These are phyloP conservation scores for Rhizopus sp. DNA, from an alignment of 371 early-diverging fungal genomes.

Conservation along the genomic window DNA sequence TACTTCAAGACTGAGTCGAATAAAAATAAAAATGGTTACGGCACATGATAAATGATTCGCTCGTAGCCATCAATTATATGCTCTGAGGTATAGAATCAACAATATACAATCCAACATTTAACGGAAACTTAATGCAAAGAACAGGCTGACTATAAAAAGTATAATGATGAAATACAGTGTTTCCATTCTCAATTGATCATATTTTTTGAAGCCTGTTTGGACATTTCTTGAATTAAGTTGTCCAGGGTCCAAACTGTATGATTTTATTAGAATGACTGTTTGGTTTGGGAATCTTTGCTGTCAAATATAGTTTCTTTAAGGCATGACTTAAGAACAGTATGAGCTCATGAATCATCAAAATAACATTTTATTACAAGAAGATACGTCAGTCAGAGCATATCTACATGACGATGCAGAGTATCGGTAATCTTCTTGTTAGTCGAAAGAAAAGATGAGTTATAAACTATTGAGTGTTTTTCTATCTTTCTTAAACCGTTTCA, in stretches of 20 bases:
- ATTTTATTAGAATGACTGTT: constrained; percentile 2
- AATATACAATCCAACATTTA: no score
- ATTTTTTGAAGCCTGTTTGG: background rate
- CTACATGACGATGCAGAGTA: background rate
- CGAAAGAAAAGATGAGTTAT: no score
- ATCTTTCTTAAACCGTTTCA: no score
- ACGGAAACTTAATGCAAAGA: no score
- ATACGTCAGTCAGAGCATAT: background rate
- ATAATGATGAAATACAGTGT: background rate
- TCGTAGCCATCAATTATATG: no score
- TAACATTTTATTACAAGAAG: background rate
- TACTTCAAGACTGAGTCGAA: no score
- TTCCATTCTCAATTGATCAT: background rate
- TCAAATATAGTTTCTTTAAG: background rate
- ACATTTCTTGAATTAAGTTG: background rate
- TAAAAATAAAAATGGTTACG: no score
- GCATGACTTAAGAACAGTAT: constrained; percentile 3
- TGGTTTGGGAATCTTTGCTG: constrained; percentile 7
- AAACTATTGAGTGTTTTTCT: background rate
- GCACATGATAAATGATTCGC: no score
- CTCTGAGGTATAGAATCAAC: no score
- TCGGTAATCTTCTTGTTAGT: background rate
- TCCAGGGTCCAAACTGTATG: constrained; percentile 1
- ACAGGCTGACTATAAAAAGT: no score
- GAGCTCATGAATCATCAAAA: background rate